Conservation (phyloP, 1,139 yeast species). For the Kodamaea derodonti region DNA sequence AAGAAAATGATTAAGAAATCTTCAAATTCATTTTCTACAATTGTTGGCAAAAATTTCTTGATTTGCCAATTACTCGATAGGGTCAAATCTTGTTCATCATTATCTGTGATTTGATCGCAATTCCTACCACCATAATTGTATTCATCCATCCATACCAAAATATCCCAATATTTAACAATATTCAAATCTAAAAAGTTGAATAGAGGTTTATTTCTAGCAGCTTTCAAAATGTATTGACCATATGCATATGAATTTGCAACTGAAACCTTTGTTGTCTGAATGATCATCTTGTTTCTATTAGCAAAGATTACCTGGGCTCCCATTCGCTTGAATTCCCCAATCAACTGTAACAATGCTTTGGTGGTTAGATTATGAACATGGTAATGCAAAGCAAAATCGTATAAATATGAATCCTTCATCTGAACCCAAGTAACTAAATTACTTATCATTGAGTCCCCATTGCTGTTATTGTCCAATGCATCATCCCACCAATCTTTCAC, state of each 20-base stretch:
- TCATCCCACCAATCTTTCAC: slow-evolving; percentile 95
- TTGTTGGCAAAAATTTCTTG: slow-evolving; percentile 65
- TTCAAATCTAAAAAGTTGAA: slow-evolving; percentile 77
- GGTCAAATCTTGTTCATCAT: slow-evolving; percentile 53
- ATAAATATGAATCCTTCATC: slow-evolving; percentile 64
- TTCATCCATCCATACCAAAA: slow-evolving; percentile 91
- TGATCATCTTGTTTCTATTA: slow-evolving; percentile 66
- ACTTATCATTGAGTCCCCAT: slow-evolving; percentile 85
- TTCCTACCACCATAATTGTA: slow-evolving; percentile 83
- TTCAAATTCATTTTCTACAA: slow-evolving; percentile 77
- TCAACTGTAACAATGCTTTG: slow-evolving; percentile 75
- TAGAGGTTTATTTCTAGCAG: slow-evolving; percentile 75
- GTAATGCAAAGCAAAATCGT: slow-evolving; percentile 75
- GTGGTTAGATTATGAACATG: slow-evolving; percentile 86
- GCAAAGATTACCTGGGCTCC: slow-evolving; percentile 82
- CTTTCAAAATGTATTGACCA: slow-evolving; percentile 81
- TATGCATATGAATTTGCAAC: slow-evolving; percentile 91
- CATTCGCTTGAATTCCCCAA: slow-evolving; percentile 74
- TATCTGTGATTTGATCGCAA: slow-evolving; percentile 54
- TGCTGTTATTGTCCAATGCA: slow-evolving; percentile 62
- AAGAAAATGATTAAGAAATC: slow-evolving; percentile 81
- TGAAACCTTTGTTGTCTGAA: slow-evolving; percentile 71
- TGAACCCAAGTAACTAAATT: slow-evolving; percentile 87
- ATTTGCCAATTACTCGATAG: slow-evolving; percentile 81
- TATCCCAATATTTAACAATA: slow-evolving; percentile 83